Conservation (phyloP, 768 basidiomycete species). For the Trametes coccinea region DNA sequence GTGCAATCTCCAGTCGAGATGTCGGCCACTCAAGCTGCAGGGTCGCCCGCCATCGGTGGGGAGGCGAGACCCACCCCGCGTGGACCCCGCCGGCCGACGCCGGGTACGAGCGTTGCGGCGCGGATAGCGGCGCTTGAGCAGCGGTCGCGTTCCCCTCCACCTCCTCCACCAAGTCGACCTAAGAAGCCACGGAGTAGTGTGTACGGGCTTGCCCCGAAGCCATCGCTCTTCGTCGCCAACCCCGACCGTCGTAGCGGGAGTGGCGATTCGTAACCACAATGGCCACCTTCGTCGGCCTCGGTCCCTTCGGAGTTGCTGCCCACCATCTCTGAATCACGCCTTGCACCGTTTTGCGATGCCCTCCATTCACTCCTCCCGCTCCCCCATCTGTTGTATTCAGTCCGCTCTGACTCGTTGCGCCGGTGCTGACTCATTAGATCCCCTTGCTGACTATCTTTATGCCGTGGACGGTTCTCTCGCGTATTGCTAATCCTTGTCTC, state of each 20-base stretch:
- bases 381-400: not conserved
- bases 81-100: constrained; percentile 18
- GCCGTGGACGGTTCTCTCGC: constrained; percentile 4
- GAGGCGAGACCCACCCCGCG: constrained; percentile 6
- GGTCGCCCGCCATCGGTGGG: not conserved
- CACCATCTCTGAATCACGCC: not conserved
- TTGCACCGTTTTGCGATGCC: not conserved
- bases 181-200: constrained; percentile 40
- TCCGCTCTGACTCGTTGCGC: not conserved
- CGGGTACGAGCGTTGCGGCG: constrained; percentile 44
- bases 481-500: constrained; percentile 15
- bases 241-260: constrained; percentile 45
- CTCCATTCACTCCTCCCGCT: not conserved
- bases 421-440: constrained; percentile 13
- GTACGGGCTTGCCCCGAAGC: constrained; percentile 66
- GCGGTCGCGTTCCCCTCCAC: constrained; percentile 34
- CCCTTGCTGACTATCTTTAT: constrained; percentile 18
- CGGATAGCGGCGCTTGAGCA: constrained; percentile 62
- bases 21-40: not conserved
- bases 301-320: not conserved
- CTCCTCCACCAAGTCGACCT: constrained; percentile 43
- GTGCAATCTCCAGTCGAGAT: constrained; percentile 20
- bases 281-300: not conserved
- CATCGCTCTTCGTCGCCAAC: constrained; percentile 73
- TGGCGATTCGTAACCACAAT: constrained; percentile 21